phyloP scores from a whole-genome alignment of 495 filamentous ascomycete genomes.

The Hypoxylon fuscum region DNA sequence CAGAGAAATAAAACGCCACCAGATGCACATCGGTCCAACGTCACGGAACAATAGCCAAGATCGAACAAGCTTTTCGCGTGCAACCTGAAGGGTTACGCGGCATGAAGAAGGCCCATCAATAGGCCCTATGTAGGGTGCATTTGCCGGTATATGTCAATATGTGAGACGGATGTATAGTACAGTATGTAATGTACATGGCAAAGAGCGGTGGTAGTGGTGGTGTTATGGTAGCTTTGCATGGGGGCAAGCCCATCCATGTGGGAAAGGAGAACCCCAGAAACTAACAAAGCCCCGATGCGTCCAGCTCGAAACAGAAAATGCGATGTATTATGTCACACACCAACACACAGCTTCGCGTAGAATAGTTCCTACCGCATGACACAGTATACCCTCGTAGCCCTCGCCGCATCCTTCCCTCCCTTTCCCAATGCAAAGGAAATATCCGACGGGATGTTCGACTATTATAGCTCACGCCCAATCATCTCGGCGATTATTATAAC shows the following conservation, averaged over 20 bases:
- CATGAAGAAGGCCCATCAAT: slow-evolving; percentile 2
- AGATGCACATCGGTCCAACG: slow-evolving; percentile 21
- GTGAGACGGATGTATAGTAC: not conserved
- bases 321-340: slow-evolving; percentile 28
- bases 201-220: not conserved
- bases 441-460: slow-evolving; percentile 10
- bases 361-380: slow-evolving; percentile 20
- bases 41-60: slow-evolving; percentile 36
- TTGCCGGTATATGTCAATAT: slow-evolving; percentile 27
- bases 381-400: slow-evolving; percentile 4
- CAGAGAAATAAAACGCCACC: too few relatives aligned
- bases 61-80: slow-evolving; percentile 41
- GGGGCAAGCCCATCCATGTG: slow-evolving; percentile 24
- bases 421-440: not conserved
- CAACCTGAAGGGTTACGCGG: slow-evolving; percentile 24
- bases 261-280: slow-evolving; percentile 20
- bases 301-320: slow-evolving; percentile 28
- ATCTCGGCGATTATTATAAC: slow-evolving; percentile 19
- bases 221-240: slow-evolving; percentile 28
- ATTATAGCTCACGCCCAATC: slow-evolving; percentile 38
- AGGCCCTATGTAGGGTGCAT: slow-evolving; percentile 16
- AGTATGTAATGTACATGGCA: slow-evolving; percentile 8
- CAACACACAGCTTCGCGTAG: slow-evolving; percentile 4
- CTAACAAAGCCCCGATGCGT: slow-evolving; percentile 40
- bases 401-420: slow-evolving; percentile 10